A percentile compares a stretch with the other conserved stretches of the same genome.
Evolutionary conservation across 1,139 yeast genomes (phyloP).

Genomic region (Saccharomyces hybrid): DNA sequence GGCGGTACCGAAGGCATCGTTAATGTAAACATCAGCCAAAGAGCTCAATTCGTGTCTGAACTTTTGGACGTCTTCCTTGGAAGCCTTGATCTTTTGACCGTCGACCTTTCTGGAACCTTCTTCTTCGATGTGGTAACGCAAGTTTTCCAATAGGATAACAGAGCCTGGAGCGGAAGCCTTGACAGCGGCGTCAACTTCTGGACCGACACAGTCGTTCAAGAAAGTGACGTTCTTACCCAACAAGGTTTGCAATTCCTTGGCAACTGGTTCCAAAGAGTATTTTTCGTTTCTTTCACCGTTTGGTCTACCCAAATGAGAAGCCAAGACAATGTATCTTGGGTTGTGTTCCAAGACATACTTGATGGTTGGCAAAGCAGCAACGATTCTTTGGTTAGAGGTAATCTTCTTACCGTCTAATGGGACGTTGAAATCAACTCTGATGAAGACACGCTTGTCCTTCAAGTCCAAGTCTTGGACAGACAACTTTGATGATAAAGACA

Average conservation of each 20-base stretch:
- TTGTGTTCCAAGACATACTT: conserved; percentile 81
- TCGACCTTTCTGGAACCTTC: conserved; percentile 89
- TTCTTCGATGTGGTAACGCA: conserved; percentile 94
- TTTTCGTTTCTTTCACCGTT: conserved; percentile 79
- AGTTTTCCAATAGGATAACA: conserved; percentile 76
- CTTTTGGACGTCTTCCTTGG: conserved; percentile 66
- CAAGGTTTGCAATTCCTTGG: conserved; percentile 70
- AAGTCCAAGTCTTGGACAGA: conserved; percentile 85
- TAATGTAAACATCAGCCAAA: conserved; percentile 90
- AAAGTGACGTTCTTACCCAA: conserved; percentile 65
- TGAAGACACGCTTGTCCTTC: conserved; percentile 84
- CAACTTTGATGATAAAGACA: conserved; percentile 89
- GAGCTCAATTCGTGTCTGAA: conserved; percentile 84
- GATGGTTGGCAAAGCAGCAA: conserved; percentile 96
- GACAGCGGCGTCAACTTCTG: conserved; percentile 72
- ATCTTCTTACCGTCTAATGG: conserved; percentile 92
- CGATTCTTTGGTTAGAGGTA: conserved; percentile 98
- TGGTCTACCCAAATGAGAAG: conserved; percentile 97
- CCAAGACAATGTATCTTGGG: conserved; percentile 83
- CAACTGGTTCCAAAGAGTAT: conserved; percentile 87
- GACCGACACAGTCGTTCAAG: conserved; percentile 82
- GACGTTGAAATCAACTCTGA: conserved; percentile 96
- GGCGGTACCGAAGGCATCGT: conserved; percentile 97
- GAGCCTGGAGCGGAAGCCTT: conserved; percentile 59
- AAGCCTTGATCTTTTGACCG: conserved; percentile 87